Evolutionary conservation across 1,284 basidiomycete genomes (phyloP).

Genomic region (Cryptococcus jaspeensis): DNA sequence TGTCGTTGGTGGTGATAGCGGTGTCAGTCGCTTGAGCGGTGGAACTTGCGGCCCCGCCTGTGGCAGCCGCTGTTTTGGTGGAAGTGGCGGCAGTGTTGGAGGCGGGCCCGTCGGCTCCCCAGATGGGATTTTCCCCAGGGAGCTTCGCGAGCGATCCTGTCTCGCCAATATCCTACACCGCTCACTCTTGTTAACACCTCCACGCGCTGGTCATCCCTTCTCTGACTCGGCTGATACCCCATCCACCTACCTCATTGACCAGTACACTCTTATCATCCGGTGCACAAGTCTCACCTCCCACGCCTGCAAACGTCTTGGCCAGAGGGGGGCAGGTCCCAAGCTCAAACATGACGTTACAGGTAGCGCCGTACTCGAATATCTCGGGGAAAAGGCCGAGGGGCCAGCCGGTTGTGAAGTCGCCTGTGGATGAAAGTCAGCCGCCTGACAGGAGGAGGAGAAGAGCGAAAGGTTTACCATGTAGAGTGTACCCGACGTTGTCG

Average conservation of each 20-base stretch:
- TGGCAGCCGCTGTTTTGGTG: not conserved
- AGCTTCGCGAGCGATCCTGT: constrained; percentile 13
- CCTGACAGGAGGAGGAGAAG: not conserved
- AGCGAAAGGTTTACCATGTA: constrained; percentile 21
- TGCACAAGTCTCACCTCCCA: constrained; percentile 6
- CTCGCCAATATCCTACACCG: constrained; percentile 15
- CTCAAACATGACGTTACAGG: constrained; percentile 20
- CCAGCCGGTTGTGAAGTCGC: constrained; percentile 31
- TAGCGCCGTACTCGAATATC: constrained; percentile 14
- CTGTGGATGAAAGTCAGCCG: constrained; percentile 5
- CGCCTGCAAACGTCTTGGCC: constrained; percentile 4
- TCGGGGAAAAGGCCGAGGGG: constrained; percentile 21
- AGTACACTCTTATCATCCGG: constrained; percentile 17
- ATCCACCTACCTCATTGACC: constrained; percentile 25
- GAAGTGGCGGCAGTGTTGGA: constrained; percentile 1
- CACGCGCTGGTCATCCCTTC: too few relatives aligned
- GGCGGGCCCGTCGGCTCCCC: constrained; percentile 2
- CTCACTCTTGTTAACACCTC: not conserved
- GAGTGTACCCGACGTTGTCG: constrained; percentile 24
- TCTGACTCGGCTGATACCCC: too few relatives aligned
- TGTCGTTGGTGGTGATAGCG: too few relatives aligned
- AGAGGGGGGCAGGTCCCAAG: constrained; percentile 20
- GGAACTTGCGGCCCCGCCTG: not conserved
- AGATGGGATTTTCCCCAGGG: constrained; percentile 30
- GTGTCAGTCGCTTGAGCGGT: too few relatives aligned